Percentiles rank a stretch among this genome's conserved stretches.
Conservation (phyloP, 805 yeast species). For the Candida railenensis region DNA sequence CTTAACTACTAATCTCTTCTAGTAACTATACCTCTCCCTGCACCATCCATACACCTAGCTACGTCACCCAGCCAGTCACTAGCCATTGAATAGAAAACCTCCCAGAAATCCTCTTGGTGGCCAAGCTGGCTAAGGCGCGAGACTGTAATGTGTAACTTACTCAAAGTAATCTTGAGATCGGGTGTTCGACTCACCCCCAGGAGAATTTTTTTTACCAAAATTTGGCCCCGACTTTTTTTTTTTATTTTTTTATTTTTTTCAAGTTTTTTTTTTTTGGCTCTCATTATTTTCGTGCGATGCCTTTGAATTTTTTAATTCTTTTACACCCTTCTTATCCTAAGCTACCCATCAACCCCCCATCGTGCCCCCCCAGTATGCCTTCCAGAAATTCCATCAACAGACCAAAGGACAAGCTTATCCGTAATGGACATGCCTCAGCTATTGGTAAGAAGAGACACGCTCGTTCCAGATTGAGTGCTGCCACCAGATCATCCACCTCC, state of each 20-base stretch:
- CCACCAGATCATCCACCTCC: constrained; percentile 45
- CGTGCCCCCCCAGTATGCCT: too few species aligned
- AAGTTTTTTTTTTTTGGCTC: constrained; percentile 1
- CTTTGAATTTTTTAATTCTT: background rate
- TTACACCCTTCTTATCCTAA: background rate
- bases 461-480: constrained; percentile 38
- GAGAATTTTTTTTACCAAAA: constrained; percentile 30
- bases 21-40: too few species aligned
- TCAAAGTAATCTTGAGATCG: constrained; percentile 46
- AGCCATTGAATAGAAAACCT: too few species aligned
- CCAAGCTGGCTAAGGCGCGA: constrained; percentile 53
- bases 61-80: too few species aligned
- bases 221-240: constrained; percentile 1
- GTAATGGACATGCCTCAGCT: constrained; percentile 49
- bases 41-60: too few species aligned
- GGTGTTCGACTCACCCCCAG: constrained; percentile 52
- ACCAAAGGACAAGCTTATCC: constrained; percentile 60
- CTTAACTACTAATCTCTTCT: too few species aligned
- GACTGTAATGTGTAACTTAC: constrained; percentile 43
- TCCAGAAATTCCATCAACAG: constrained; percentile 79
- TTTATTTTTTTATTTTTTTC: constrained; percentile 7
- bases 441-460: constrained; percentile 57
- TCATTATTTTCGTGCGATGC: background rate
- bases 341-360: constrained; percentile 4
- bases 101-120: constrained; percentile 37